Conservation (phyloP, 768 basidiomycete genomes). For the Agaricus blazei region DNA sequence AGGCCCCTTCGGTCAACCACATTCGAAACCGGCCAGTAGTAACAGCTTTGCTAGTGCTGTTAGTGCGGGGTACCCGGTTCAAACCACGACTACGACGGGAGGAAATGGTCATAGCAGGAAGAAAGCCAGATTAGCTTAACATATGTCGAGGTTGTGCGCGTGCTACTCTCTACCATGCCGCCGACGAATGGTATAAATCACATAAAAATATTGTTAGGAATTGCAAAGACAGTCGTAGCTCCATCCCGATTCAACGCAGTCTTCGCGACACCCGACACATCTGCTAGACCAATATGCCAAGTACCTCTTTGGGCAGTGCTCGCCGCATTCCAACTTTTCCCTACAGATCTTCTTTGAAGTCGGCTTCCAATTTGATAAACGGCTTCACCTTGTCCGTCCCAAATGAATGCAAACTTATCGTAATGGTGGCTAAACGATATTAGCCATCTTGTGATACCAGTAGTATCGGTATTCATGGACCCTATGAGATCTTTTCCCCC, state of each 20-base stretch:
- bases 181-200: not conserved
- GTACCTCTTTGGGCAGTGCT: not conserved
- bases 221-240: constrained; percentile 27
- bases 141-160: no score
- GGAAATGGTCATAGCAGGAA: constrained; percentile 41
- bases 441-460: not conserved
- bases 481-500: not conserved
- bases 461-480: not conserved
- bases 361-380: not conserved
- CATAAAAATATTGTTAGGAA: not conserved
- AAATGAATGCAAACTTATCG: not conserved
- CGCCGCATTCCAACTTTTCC: not conserved
- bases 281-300: not conserved
- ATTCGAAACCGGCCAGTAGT: constrained; percentile 56
- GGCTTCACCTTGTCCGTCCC: not conserved
- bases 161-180: no score
- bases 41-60: constrained; percentile 60
- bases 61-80: constrained; percentile 38
- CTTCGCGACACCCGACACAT: not conserved
- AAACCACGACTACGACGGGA: constrained; percentile 29
- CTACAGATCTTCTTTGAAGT: not conserved
- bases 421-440: constrained; percentile 2
- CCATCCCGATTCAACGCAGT: constrained; percentile 16
- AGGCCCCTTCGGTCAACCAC: constrained; percentile 45
- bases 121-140: constrained; percentile 51